These are phyloP conservation scores for Aspergillus tanneri DNA, from an alignment of 2,329 filamentous ascomycete genomes.

Conservation along the genomic window DNA sequence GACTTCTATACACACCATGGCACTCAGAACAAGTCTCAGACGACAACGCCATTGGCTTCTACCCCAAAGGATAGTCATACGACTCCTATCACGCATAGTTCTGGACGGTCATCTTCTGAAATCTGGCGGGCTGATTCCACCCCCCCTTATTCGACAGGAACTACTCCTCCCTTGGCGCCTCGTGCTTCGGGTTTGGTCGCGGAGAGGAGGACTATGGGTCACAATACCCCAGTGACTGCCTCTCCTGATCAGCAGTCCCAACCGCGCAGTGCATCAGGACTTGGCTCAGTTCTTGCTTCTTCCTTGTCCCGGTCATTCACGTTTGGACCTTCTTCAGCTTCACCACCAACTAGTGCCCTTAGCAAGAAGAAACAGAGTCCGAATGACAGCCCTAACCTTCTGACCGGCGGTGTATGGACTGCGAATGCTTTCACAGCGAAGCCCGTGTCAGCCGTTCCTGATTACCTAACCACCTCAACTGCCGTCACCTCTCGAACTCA, in stretches of 20 bases:
- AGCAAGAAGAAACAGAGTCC: constrained; percentile 41
- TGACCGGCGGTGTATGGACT: constrained; percentile 31
- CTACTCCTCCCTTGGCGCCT: constrained; percentile 51
- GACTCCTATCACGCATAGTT: constrained; percentile 43
- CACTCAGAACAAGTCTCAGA: constrained; percentile 43
- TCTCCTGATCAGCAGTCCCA: constrained; percentile 44
- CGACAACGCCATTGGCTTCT: constrained; percentile 36
- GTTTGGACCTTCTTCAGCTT: constrained; percentile 44
- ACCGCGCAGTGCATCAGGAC: constrained; percentile 40
- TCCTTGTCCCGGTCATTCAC: constrained; percentile 48
- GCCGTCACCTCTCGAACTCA: constrained; percentile 33
- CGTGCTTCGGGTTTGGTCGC: constrained; percentile 41
- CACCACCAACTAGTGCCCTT: constrained; percentile 38
- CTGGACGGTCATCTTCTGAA: constrained; percentile 52
- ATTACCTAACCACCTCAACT: constrained; percentile 32
- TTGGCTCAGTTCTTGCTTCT: constrained; percentile 45
- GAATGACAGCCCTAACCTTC: constrained; percentile 35
- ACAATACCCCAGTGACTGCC: constrained; percentile 40
- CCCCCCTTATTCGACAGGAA: constrained; percentile 54
- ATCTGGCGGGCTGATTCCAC: constrained; percentile 51
- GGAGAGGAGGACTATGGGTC: constrained; percentile 44
- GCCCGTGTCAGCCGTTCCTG: constrained; percentile 27
- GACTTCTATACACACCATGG: constrained; percentile 49
- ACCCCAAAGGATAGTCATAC: constrained; percentile 34
- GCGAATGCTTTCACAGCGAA: constrained; percentile 23